A percentile compares a stretch with the other conserved stretches of the same genome.
Evolutionary conservation across 1,284 basidiomycete species (phyloP).

Genomic region (Trametes pubescens): DNA sequence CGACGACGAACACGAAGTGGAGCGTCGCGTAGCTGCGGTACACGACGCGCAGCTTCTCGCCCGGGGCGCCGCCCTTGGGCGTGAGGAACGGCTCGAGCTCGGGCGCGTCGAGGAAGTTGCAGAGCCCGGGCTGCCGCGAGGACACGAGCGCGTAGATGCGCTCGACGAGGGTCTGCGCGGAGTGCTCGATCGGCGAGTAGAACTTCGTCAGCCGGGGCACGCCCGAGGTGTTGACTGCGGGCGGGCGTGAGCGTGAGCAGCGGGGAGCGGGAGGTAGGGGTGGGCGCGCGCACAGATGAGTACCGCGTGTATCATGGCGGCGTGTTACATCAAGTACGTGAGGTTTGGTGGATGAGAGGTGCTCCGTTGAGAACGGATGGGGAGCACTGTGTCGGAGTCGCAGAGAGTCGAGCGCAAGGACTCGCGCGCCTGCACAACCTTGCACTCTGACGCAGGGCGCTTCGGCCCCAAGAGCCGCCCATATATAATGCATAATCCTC

Average conservation of each 20-base stretch:
- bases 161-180: slow-evolving; percentile 76
- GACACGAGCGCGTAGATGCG: slow-evolving; percentile 89
- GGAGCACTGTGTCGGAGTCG: neutral
- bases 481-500: too few relatives aligned
- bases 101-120: slow-evolving; percentile 93
- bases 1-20: slow-evolving; percentile 97
- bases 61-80: slow-evolving; percentile 51
- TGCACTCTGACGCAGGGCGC: too few relatives aligned
- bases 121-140: slow-evolving; percentile 79
- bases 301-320: slow-evolving; percentile 86
- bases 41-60: slow-evolving; percentile 77
- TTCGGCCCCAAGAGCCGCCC: too few relatives aligned
- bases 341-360: neutral
- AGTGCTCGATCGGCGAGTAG: slow-evolving; percentile 87
- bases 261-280: slow-evolving; percentile 27
- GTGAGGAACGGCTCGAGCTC: slow-evolving; percentile 83
- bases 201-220: slow-evolving; percentile 96
- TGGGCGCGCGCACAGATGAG: slow-evolving; percentile 62
- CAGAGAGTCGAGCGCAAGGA: too few relatives aligned
- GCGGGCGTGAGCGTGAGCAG: slow-evolving; percentile 27
- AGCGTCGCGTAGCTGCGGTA: slow-evolving; percentile 93
- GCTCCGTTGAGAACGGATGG: neutral
- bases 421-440: too few relatives aligned
- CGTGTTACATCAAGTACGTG: neutral
- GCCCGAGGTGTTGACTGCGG: slow-evolving; percentile 84